phyloP scores from a whole-genome alignment of 2,329 filamentous ascomycete species.

The Xylariaceae sp. region DNA sequence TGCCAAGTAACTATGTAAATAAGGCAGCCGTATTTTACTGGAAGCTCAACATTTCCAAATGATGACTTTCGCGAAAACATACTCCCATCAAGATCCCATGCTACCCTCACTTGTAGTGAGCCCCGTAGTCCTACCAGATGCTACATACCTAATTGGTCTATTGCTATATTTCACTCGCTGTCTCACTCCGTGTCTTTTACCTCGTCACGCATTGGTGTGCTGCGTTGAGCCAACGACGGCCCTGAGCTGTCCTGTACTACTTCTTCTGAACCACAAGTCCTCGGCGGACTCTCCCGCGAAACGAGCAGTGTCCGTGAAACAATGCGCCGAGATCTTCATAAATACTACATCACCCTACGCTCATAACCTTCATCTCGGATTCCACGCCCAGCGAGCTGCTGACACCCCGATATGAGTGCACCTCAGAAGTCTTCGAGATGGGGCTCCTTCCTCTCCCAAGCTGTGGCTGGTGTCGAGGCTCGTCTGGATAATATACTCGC shows the following conservation, averaged over 20 bases:
- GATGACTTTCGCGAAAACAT: conserved; percentile 4
- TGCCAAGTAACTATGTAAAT: no score
- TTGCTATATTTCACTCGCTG: conserved; percentile 1
- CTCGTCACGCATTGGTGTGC: conserved; percentile 5
- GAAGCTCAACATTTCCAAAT: no score
- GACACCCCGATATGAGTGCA: conserved; percentile 50
- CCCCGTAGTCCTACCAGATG: background rate
- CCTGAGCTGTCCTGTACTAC: conserved; percentile 24
- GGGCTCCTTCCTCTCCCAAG: conserved; percentile 84
- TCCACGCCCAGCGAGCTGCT: conserved; percentile 10
- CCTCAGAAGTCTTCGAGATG: conserved; percentile 68
- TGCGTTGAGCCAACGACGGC: background rate
- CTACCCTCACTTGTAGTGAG: conserved; percentile 6
- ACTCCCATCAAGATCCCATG: conserved; percentile 9
- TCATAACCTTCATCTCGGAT: conserved; percentile 11
- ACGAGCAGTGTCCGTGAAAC: background rate
- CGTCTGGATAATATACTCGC: conserved; percentile 89
- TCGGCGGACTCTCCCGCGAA: background rate
- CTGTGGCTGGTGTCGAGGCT: conserved; percentile 92
- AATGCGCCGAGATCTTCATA: conserved; percentile 22
- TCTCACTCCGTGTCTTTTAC: background rate
- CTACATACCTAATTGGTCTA: conserved; percentile 1
- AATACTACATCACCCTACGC: background rate
- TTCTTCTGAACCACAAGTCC: background rate
- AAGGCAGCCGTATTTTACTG: no score